Base-by-base conservation (phyloP, 2,329 filamentous ascomycete genomes). In the Aspergillus felis region DNA sequence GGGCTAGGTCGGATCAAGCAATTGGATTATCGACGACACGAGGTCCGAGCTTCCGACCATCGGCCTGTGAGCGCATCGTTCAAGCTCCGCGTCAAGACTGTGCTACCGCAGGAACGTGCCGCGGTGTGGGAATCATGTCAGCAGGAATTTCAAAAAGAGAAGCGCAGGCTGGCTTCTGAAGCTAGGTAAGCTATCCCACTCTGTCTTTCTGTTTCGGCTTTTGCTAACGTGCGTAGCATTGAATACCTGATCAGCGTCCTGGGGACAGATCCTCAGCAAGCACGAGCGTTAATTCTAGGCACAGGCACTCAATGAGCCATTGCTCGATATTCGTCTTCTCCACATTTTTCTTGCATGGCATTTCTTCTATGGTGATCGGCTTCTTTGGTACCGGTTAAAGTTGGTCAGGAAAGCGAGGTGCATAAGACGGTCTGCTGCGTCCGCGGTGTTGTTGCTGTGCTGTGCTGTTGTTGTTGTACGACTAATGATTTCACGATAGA, bases 21-120 rank as follows among this genome's bases (percentile, higher is more conserved):
- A 74, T 77, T 92, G 51, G 90, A 96, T 63, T 99, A 99, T 74
- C 81, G 84, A 51, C 81, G 94, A 51, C 93, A 97, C 75, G 94
- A 97, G 74, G 88, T 97, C 35, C 84, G 88, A 59, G 90, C 93
- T 4, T 96, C 91, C 32, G 94, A 99, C 71, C 94, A 99, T 75
- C 83, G 94, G 62, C 94, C 94, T 9, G 94, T 99, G 29, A 96
- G 89, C 60, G 94, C 90, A 1, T 80, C 81, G 38, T 96, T 99
- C 76, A 86, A 85, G 69, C 84, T 97, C 54, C 85, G 89, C 53
- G 83, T 97, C 58, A 99, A 97, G 80, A 90, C 84, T 20, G 87
- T 97, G 35, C 83, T 88, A 59, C 81, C 84, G 5, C 83, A 85
- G 66, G 82, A 84, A 69, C 83, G 91, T 61, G 84, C 83, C 0